Percentiles rank a stretch among this genome's conserved stretches.
phyloP scores from a whole-genome alignment of 1,284 basidiomycete species.

The Rhodofomes roseus region DNA sequence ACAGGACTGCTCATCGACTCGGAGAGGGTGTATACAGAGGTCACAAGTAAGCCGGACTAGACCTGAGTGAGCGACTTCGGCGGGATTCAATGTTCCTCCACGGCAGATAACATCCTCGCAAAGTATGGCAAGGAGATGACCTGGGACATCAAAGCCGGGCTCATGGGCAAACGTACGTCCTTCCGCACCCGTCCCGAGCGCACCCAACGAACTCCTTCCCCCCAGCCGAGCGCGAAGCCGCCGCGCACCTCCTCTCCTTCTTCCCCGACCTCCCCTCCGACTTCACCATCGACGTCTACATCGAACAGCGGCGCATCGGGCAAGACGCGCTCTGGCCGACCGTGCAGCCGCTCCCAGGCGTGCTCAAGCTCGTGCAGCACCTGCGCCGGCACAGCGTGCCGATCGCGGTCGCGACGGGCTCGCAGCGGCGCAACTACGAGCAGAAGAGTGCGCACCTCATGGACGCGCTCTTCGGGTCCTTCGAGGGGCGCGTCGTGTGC shows the following conservation, averaged over 20 bases:
- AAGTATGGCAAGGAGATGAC: constrained; percentile 74
- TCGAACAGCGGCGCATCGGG: constrained; percentile 46
- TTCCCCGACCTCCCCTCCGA: constrained; percentile 59
- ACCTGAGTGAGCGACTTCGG: neutral
- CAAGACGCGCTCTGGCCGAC: constrained; percentile 68
- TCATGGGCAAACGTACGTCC: constrained; percentile 76
- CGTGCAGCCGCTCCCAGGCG: constrained; percentile 66
- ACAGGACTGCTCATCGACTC: constrained; percentile 64
- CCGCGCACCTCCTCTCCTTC: constrained; percentile 64
- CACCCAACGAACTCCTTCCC: neutral
- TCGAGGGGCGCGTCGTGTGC: constrained; percentile 63
- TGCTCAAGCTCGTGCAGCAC: constrained; percentile 59
- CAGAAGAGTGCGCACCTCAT: constrained; percentile 58
- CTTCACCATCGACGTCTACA: constrained; percentile 56
- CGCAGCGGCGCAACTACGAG: constrained; percentile 57
- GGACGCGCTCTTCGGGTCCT: constrained; percentile 45
- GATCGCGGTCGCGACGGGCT: constrained; percentile 75
- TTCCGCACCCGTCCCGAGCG: neutral
- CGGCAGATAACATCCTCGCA: constrained; percentile 66
- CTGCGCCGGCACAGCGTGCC: constrained; percentile 62
- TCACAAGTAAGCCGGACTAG: constrained; percentile 50
- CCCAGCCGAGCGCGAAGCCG: constrained; percentile 63
- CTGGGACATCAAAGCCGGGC: constrained; percentile 79
- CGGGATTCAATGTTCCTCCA: neutral
- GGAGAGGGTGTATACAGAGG: constrained; percentile 69